Conservation (phyloP, 805 yeast species). For the Zygoascus tannicola region DNA sequence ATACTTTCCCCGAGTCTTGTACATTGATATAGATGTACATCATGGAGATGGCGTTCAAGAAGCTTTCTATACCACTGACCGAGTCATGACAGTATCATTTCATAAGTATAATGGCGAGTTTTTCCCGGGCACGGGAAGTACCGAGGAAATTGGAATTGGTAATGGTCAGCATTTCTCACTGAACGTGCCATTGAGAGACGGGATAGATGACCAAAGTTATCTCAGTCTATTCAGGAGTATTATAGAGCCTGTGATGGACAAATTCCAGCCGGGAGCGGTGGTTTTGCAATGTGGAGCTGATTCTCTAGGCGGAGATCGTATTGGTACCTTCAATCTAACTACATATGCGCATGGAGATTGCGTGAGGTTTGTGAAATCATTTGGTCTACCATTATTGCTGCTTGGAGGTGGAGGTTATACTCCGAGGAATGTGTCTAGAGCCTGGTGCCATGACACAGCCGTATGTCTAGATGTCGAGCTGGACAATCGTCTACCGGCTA, state of each 20-base stretch:
- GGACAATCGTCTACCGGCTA: constrained; percentile 65
- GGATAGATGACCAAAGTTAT: constrained; percentile 85
- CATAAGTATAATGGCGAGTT: constrained; percentile 85
- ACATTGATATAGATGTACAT: constrained; percentile 84
- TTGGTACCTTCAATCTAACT: constrained; percentile 91
- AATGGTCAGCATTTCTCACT: constrained; percentile 75
- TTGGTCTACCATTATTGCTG: constrained; percentile 84
- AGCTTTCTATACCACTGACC: constrained; percentile 83
- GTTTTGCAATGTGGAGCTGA: constrained; percentile 99
- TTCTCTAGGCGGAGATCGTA: constrained; percentile 87
- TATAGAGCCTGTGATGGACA: constrained; percentile 78
- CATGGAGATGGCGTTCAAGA: constrained; percentile 96
- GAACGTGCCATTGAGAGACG: constrained; percentile 83
- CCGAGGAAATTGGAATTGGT: constrained; percentile 76
- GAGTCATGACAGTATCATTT: constrained; percentile 85
- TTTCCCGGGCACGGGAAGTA: constrained; percentile 88
- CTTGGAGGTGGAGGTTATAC: constrained; percentile 99
- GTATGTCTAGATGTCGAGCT: constrained; percentile 70
- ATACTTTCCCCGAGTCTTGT: constrained; percentile 75
- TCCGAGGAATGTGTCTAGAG: constrained; percentile 89
- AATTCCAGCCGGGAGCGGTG: constrained; percentile 89
- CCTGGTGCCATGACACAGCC: constrained; percentile 93
- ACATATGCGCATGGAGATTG: constrained; percentile 96
- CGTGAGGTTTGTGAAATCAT: constrained; percentile 74
- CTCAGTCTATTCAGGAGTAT: constrained; percentile 54